phyloP scores from a whole-genome alignment of 768 basidiomycete species.

The Asterophora lycoperdoides region DNA sequence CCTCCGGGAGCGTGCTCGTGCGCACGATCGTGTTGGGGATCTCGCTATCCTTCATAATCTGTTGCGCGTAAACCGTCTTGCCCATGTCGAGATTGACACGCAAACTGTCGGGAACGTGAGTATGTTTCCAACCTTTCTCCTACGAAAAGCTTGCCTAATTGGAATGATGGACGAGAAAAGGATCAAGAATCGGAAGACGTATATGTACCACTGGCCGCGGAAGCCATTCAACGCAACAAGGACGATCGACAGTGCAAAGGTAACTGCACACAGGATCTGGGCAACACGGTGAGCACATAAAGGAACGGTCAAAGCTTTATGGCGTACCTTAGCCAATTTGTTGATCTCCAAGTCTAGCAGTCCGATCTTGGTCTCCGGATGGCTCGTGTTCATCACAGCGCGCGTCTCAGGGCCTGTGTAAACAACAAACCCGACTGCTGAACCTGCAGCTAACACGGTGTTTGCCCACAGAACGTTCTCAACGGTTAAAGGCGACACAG shows the following conservation, averaged over 20 bases:
- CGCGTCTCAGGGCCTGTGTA: slow-evolving; percentile 95
- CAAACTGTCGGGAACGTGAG: slow-evolving; percentile 47
- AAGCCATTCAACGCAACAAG: slow-evolving; percentile 97
- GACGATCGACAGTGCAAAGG: slow-evolving; percentile 85
- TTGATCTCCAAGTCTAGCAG: slow-evolving; percentile 93
- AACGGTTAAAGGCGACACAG: slow-evolving; percentile 82
- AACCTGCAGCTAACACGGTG: slow-evolving; percentile 94
- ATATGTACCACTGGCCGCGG: slow-evolving; percentile 92
- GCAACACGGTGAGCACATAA: background rate
- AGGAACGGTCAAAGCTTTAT: background rate
- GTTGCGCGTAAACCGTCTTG: slow-evolving; percentile 94
- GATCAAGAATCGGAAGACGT: slow-evolving; percentile 94
- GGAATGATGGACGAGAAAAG: slow-evolving; percentile 99
- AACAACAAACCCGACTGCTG: slow-evolving; percentile 86
- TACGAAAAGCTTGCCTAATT: slow-evolving; percentile 69
- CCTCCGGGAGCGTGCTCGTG: slow-evolving; percentile 96
- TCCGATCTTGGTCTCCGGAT: slow-evolving; percentile 93
- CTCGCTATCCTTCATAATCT: slow-evolving; percentile 90
- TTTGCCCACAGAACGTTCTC: slow-evolving; percentile 98
- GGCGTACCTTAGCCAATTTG: slow-evolving; percentile 87
- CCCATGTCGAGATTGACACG: slow-evolving; percentile 99
- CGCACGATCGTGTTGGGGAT: slow-evolving; percentile 95
- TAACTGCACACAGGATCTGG: slow-evolving; percentile 91
- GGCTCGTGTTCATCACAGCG: slow-evolving; percentile 98
- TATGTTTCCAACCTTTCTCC: background rate